Base-by-base conservation (phyloP, 2,329 filamentous ascomycete genomes). In the Malbranchea zuffiana region DNA sequence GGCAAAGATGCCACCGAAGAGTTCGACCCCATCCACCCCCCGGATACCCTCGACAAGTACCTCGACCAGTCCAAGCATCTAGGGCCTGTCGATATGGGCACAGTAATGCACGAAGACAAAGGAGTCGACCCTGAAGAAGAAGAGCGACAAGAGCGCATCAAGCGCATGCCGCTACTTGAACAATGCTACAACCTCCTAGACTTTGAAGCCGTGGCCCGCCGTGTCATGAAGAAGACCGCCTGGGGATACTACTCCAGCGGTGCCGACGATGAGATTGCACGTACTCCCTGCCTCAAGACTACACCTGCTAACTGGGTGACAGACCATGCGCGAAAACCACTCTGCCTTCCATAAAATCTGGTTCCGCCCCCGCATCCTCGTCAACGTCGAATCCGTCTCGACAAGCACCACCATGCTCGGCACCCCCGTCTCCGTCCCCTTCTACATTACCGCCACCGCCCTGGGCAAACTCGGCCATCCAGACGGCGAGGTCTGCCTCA, bases 161-260 rank as follows among this genome's bases (percentile, higher is more conserved):
- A 72, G 48, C 66, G 71, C 42, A 92, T 86, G 76, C 87, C 87
- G 0, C 67, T 78, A 31, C 66, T 95, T 42, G 79, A 82, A 47
- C 82, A 92, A 57, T 94, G 86, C 67, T 94, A 87, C 62, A 95
- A 95, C 57, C 64, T 95, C 43, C 75, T 90, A 65, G 90, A 98
- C 63, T 98, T 98, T 58, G 90, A 98, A 69, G 78, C 84, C 3
- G 88, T 96, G 23, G 90, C 90, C 4, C 78, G 80, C 50, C 70
- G 76, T 25, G 76, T 92, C 39, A 95, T 96, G 88, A 95, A 93
- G 73, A 92, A 82, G 67, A 81, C 80, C 1, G 88, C 88, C 0
- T 98, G 90, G 90, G 90, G 82, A 17, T 98, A 98, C 66, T 98
- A 98, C 61, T 94, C 85, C 1, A 90, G 82, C 54, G 88, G 84